Conservation (phyloP, 83 land plant species). For the Picea mariana region DNA sequence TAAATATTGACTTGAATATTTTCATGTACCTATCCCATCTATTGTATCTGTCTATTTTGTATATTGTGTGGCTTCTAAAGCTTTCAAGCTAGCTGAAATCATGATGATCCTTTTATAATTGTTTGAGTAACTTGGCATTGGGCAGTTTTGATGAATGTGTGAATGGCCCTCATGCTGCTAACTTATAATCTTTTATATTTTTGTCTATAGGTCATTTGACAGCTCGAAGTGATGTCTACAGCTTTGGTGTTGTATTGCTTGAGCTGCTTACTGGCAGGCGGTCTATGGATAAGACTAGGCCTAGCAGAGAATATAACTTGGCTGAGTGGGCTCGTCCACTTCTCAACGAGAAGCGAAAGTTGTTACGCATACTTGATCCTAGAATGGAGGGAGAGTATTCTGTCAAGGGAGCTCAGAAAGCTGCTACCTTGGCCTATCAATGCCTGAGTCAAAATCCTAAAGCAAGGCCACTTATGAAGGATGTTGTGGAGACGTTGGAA, state of each 20-base stretch:
- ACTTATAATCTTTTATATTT: not conserved
- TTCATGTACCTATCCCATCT: not conserved
- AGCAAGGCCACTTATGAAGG: slow-evolving; percentile 48
- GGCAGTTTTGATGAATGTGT: not conserved
- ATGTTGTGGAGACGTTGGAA: slow-evolving; percentile 53
- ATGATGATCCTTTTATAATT: too few relatives aligned
- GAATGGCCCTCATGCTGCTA: not conserved
- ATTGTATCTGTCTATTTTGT: not conserved
- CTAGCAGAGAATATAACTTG: slow-evolving; percentile 43
- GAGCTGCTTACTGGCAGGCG: slow-evolving; percentile 57
- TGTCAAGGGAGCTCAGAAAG: slow-evolving; percentile 39
- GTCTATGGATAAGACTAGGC: slow-evolving; percentile 55
- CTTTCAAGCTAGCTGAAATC: not conserved
- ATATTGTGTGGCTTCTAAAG: not conserved
- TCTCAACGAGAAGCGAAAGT: slow-evolving; percentile 43
- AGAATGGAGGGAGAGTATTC: slow-evolving; percentile 59
- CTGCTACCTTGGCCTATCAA: slow-evolving; percentile 51
- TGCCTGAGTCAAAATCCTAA: slow-evolving; percentile 58
- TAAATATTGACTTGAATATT: not conserved
- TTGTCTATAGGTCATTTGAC: slow-evolving; percentile 60
- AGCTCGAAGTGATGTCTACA: slow-evolving; percentile 63
- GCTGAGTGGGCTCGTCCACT: slow-evolving; percentile 62
- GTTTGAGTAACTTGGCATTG: not conserved
- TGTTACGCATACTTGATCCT: slow-evolving; percentile 54
- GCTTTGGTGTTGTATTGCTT: slow-evolving; percentile 69